Evolutionary conservation across 257 asterid genomes (phyloP).

Genomic region (Fraxinus cuspidata): DNA sequence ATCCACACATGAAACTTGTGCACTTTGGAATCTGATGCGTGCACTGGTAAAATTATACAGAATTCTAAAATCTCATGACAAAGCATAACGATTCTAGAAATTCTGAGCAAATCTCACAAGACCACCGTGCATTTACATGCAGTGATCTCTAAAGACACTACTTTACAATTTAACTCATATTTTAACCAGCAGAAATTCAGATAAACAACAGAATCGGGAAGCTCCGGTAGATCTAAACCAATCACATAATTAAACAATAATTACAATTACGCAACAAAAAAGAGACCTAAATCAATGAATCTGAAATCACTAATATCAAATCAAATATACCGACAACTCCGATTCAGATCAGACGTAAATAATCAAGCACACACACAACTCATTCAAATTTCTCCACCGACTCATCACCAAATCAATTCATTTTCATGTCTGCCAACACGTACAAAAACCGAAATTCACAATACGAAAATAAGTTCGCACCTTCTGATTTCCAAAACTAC

Average conservation of each 20-base stretch:
- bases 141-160: slow-evolving; percentile 13
- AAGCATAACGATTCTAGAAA: slow-evolving; percentile 15
- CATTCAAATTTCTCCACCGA: not conserved
- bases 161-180: slow-evolving; percentile 12
- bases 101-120: slow-evolving; percentile 27
- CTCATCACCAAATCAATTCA: not conserved
- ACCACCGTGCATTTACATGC: slow-evolving; percentile 23
- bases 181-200: slow-evolving; percentile 15
- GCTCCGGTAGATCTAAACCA: slow-evolving; percentile 21
- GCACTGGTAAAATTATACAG: slow-evolving; percentile 5
- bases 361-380: not conserved
- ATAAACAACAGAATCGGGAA: slow-evolving; percentile 13
- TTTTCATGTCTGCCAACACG: not conserved
- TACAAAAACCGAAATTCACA: not conserved
- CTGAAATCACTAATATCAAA: slow-evolving; percentile 23
- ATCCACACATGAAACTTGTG: not conserved
- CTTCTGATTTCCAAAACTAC: slow-evolving; percentile 13
- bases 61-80: not conserved
- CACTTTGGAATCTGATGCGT: not conserved
- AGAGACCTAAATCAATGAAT: slow-evolving; percentile 20
- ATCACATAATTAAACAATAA: slow-evolving; percentile 9
- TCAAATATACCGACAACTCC: slow-evolving; percentile 16
- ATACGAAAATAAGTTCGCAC: slow-evolving; percentile 22
- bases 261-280: slow-evolving; percentile 7
- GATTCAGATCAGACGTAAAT: slow-evolving; percentile 32